Conservation (phyloP, 2,329 filamentous ascomycete species). For the Phoma sp. region DNA sequence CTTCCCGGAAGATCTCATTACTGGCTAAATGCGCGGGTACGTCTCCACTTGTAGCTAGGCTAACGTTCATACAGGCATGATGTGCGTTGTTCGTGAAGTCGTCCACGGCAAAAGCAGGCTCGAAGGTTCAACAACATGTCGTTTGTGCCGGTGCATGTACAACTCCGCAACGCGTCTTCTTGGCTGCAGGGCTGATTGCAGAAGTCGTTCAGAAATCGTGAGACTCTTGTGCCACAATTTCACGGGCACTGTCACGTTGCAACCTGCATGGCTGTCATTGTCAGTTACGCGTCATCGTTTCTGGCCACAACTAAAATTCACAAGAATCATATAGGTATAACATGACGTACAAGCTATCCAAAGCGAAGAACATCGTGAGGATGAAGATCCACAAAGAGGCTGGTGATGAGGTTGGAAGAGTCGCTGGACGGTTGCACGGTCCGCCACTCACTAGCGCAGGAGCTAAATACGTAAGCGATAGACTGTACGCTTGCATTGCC, state of each 20-base stretch:
- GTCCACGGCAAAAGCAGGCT: neutral
- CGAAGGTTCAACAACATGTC: slow-evolving; percentile 1
- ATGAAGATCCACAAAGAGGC: neutral
- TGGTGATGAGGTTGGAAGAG: slow-evolving; percentile 3
- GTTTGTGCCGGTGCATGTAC: neutral
- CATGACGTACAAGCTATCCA: neutral
- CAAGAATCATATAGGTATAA: neutral
- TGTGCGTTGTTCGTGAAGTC: neutral
- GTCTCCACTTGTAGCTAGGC: neutral
- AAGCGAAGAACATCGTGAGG: neutral
- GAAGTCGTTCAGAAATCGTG: neutral
- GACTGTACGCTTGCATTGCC: neutral
- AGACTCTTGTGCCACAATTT: neutral
- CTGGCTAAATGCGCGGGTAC: slow-evolving; percentile 14
- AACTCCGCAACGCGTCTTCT: neutral
- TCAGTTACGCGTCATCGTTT: neutral
- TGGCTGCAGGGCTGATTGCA: slow-evolving; percentile 6
- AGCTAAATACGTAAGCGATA: neutral
- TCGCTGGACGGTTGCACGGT: neutral
- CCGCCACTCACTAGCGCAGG: slow-evolving; percentile 7
- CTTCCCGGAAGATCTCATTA: slow-evolving; percentile 1
- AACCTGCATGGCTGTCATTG: neutral
- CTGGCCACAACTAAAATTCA: neutral
- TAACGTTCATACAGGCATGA: slow-evolving; percentile 4
- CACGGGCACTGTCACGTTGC: neutral